Base-by-base conservation (phyloP, 176 grass and related monocot species). In the Chloris gayana region DNA sequence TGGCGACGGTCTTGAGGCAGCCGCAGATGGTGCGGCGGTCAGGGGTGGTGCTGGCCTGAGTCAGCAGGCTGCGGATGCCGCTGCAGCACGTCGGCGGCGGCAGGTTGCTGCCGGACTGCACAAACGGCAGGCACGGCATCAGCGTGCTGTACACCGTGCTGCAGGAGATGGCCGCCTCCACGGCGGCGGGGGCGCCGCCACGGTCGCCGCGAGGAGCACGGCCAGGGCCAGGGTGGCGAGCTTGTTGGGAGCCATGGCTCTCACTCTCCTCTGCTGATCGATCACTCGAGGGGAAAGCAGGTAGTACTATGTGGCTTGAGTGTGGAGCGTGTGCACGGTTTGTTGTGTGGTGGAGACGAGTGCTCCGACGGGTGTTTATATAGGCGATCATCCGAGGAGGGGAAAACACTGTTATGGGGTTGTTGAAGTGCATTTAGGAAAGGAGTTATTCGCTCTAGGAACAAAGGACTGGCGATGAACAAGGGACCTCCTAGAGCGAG, bases 1-100 rank as follows among this genome's bases (percentile, higher is more conserved):
- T 82, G 74, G 90, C 86, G 58, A 88, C 82, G 72, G 67, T 89
- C 86, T 92, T 89, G 62, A 92, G 85, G 74, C 89, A 91, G 73
- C 76, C 50, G 73, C 90, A 92, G 67, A 84, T 58, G 79, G 86
- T 67, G 69, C 83, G 82, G 44, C 90, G 85, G 86, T 89, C 90
- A 0, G 85, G 73, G 44, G 82, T 79, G 78, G 56, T 86, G 74
- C 50, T 18, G 26, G 89, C 89, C 49, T 37, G 14, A 14, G 25
- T 0, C 30, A 89, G 32, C 62, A 92, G 77, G 31, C 1, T n/a
- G 60, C 73, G 82, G 53, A 86, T 88, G 76, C 89, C 89, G 78
- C 26, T 27, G 83, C 89, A 92, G 86, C 89, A 92, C 0, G 9
- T 18, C 22, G 44, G 42, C 3, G 86, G 24, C 1, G 84, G 72